phyloP scores from a whole-genome alignment of 1,284 basidiomycete species.

The Ustilago lituana region DNA sequence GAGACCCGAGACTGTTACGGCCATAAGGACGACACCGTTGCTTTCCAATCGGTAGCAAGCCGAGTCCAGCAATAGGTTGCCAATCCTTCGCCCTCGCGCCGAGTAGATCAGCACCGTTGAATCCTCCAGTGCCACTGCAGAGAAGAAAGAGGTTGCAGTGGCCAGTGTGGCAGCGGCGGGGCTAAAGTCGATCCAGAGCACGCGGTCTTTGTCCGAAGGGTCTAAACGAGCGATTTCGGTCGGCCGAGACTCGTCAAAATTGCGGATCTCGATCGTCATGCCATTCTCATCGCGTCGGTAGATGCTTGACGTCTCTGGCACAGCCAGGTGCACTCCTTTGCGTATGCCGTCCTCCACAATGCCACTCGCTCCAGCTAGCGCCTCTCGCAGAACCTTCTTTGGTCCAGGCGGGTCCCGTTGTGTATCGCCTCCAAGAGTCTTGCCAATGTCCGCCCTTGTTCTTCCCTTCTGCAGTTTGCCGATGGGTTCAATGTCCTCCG shows the following conservation, averaged over 20 bases:
- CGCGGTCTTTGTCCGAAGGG: constrained; percentile 70
- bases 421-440: constrained; percentile 79
- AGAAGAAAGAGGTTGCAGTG: constrained; percentile 75
- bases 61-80: constrained; percentile 51
- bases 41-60: constrained; percentile 51
- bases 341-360: constrained; percentile 42
- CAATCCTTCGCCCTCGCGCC: constrained; percentile 46
- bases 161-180: constrained; percentile 76
- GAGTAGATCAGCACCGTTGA: constrained; percentile 57
- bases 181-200: constrained; percentile 88
- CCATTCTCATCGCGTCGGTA: constrained; percentile 68
- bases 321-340: constrained; percentile 27
- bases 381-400: constrained; percentile 71
- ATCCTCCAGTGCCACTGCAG: constrained; percentile 71
- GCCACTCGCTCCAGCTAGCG: constrained; percentile 20
- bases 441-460: constrained; percentile 60
- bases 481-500: constrained; percentile 46
- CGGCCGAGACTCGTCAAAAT: constrained; percentile 74
- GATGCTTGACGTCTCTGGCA: constrained; percentile 47
- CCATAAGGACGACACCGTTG: constrained; percentile 51
- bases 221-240: constrained; percentile 76
- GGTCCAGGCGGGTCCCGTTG: constrained; percentile 70
- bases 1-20: constrained; percentile 45
- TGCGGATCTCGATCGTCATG: constrained; percentile 80
- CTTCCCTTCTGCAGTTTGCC: constrained; percentile 43